Base-by-base conservation (phyloP, 2,329 filamentous ascomycete genomes). In the Fusarium subtropicale region DNA sequence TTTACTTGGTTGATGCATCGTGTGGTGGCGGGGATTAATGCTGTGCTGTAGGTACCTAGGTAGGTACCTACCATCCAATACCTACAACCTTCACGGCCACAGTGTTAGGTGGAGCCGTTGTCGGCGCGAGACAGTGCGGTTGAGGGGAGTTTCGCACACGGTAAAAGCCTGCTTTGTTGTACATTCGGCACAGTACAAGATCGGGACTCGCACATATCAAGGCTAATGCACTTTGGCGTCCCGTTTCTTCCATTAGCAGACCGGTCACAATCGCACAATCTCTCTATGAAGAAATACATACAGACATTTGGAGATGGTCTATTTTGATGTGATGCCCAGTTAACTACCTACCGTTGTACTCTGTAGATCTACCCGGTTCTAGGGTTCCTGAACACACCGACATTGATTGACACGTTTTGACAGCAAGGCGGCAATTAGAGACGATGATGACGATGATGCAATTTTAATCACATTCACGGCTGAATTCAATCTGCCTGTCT, bases 111-210 rank as follows among this genome's bases (percentile, higher is more conserved):
- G 66, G 60, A 41, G 41, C 62, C 46, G 56, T 64, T 64, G 53
- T 69, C 66, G 66, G 66, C 45, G 53, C 20, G 16, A 39, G 18
- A 67, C 66, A 70, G 66, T 69, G 66, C 66, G 66, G 66, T 70
- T 69, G 66, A 69, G 66, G n/a, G 10, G 2, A 6, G 7, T 5
- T 46, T 69, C 53, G 39, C 50, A 69, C 66, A 52, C 3, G 13
- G 4, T 11, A 3, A 3, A 6, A 15, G 26, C 20, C 7, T 6
- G n/a, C 3, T 8, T 20, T 16, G 16, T 7, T 7, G 16, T 18
- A 20, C 9, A 20, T 5, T 41, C 24, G n/a, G 62, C 42, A 70
- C 66, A 66, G 66, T 69, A 1, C 8, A 22, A 5, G 11, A 2
- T 18, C 38, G 47, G 50, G 33, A 33, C 26, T 33, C 50, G 66